Conservation (phyloP, 495 filamentous ascomycete species). For the Monascus purpureus region DNA sequence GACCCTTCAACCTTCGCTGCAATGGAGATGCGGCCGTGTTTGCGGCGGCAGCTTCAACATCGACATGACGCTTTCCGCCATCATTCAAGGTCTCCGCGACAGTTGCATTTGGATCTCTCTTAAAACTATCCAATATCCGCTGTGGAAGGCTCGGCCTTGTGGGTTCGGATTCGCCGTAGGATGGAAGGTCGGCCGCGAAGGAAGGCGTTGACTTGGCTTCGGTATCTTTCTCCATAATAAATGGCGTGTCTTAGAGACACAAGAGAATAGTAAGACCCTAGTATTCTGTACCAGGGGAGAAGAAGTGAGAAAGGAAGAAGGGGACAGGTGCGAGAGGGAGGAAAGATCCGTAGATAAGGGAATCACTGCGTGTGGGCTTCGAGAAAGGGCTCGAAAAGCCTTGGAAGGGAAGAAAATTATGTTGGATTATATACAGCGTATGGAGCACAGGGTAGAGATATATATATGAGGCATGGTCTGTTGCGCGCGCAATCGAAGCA, state of each 20-base stretch:
- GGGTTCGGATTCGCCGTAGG: slow-evolving; percentile 26
- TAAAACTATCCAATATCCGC: slow-evolving; percentile 65
- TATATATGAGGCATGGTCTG: no score
- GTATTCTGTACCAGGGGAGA: no score
- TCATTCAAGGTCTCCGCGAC: slow-evolving; percentile 39
- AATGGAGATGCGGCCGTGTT: slow-evolving; percentile 68
- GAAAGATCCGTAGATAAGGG: no score
- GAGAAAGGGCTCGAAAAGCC: no score
- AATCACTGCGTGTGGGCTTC: no score
- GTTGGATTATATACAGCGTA: no score
- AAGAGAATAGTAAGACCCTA: no score
- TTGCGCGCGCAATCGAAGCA: no score
- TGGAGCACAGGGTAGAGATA: no score
- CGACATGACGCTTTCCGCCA: slow-evolving; percentile 48
- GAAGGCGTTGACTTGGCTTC: slow-evolving; percentile 14
- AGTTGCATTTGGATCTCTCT: slow-evolving; percentile 55
- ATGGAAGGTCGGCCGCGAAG: slow-evolving; percentile 14
- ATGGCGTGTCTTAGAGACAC: neutral
- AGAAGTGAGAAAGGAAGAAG: no score
- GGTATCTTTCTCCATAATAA: slow-evolving; percentile 27
- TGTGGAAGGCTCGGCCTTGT: slow-evolving; percentile 19
- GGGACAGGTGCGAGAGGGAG: no score
- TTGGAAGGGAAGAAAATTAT: no score
- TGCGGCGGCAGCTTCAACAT: slow-evolving; percentile 58
- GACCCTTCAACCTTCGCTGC: slow-evolving; percentile 60